Evolutionary conservation across 805 yeast species (phyloP), one percentile per base, ranked within the genome.

Genomic region (Nakazawaea molendinolei): DNA sequence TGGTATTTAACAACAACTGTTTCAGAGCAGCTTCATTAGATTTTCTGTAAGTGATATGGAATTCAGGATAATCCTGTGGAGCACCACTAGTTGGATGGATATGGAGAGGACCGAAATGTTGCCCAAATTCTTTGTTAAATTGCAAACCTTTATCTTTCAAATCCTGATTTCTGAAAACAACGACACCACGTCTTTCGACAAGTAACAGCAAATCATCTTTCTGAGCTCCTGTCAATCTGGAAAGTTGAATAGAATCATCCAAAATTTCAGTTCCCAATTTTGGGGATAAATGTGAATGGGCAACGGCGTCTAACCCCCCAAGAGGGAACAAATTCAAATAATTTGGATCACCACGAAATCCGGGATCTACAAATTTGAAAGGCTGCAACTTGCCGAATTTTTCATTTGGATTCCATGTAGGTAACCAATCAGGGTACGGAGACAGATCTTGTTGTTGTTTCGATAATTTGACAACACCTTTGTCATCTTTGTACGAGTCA

Each of bases 61-160:
- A 66, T 41, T 77, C 76, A 4, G 83, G 79, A 42, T 60, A 61
- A 7, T 62, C 65, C 43, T 58, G 62, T 21, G 83, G 86, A 12
- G 83, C 77, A 16, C 87, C 86, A 8, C 83, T 74, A 9, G 84
- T 76, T 31, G 86, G 85, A 51, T 82, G 89, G 41, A 79, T 67
- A 55, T 82, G 87, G 41, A 76, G 65, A 23, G 77, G 76, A 23
- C 90, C 89, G 52, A 76, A 82, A 52, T 80, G 72, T 31, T 56
- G 58, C 33, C 82, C 85, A 57, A 65, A 77, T 26, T 79, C 63
- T 27, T 55, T 60, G 33, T 59, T 55, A 44, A 65, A 68, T 20
- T 58, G 61, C 3, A 76, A 72, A 5, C 79, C 74, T 39, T 68
- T 56, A 10, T 67, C 61, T 31, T 74, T 71, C 43, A 82, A 69